Base-by-base conservation (phyloP, 2,329 filamentous ascomycete genomes). In the Aspergillus bombycis region DNA sequence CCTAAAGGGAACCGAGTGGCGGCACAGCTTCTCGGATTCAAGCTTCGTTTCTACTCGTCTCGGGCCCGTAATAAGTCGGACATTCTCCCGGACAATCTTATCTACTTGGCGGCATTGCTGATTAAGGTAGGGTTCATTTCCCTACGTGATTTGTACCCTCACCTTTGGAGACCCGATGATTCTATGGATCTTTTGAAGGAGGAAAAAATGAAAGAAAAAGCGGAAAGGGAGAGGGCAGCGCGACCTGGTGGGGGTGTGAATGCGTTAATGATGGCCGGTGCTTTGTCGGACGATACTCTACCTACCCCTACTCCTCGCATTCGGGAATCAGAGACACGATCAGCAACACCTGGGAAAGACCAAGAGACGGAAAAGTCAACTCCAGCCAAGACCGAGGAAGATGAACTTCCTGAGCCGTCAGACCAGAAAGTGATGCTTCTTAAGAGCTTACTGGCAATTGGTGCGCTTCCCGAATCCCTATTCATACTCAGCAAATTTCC, bases 111-210 rank as follows among this genome's bases (percentile, higher is more conserved):
- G 0, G 94, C 95, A 1, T 85, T 98, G 38, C 86, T 99, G 34
- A 94, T 99, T 79, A 99, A 99, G 79, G 92, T 97, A 68, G 96
- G 95, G 1, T 99, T 99, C 77, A 92, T 99, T 64, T 97, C 95
- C 1, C 82, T 99, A 8, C 86, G 88, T 58, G 95, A 99, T 74
- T 82, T 99, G 1, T 98, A 97, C 75, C 90, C 93, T 19, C 95
- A 99, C 75, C 85, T 99, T 0, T 96, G 93, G 82, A 93, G 95
- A 9, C 81, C 86, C 0, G 95, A 98, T 68, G 89, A 92, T 36
- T 84, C 88, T 4, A 98, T 99, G 94, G 86, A 91, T 45, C 83
- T 82, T 8, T 82, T 96, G 58, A 89, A 87, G 67, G 84, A 88
- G 46, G 87, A 89, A 68, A 88, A 91, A 65, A 81, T 89, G 75